phyloP scores from a whole-genome alignment of 768 basidiomycete species.

The Gloeophyllum trabeum region DNA sequence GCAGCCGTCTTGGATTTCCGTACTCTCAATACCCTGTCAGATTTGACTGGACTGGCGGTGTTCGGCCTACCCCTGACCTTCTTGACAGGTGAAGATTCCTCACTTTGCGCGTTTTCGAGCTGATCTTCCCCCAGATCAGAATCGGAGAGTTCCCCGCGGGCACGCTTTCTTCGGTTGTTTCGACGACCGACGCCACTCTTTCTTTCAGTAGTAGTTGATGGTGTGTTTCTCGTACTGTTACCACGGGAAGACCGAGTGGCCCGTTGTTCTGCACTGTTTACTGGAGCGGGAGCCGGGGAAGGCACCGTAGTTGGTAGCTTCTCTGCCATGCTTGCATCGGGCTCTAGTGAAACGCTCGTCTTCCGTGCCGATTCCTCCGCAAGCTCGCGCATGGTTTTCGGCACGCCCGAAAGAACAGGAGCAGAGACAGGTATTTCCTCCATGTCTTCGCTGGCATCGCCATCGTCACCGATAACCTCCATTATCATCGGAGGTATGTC shows the following conservation, averaged over 20 bases:
- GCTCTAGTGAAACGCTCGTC: conserved; percentile 1
- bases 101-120: conserved; percentile 9
- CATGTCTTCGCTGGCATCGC: too few species aligned
- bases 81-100: conserved; percentile 16
- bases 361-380: conserved; percentile 30
- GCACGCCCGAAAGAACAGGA: conserved; percentile 9
- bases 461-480: conserved; percentile 21
- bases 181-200: conserved; percentile 2
- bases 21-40: conserved; percentile 43
- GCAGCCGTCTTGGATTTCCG: conserved; percentile 41
- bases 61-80: conserved; percentile 9
- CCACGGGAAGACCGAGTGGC: not conserved
- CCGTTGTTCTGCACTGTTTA: not conserved
- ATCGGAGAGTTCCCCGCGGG: conserved; percentile 11
- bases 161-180: conserved; percentile 12
- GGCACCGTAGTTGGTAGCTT: conserved; percentile 2
- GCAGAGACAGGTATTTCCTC: conserved; percentile 6
- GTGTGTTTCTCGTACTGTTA: not conserved
- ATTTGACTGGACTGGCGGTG: conserved; percentile 6
- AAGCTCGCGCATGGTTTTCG: conserved; percentile 58
- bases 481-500: conserved; percentile 10
- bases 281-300: not conserved
- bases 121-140: conserved; percentile 7
- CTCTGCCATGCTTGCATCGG: not conserved
- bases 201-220: conserved; percentile 1